Percentiles rank a stretch among this genome's conserved stretches.
Evolutionary conservation across 768 basidiomycete species (phyloP).

Genomic region (Steccherinum ochraceum): DNA sequence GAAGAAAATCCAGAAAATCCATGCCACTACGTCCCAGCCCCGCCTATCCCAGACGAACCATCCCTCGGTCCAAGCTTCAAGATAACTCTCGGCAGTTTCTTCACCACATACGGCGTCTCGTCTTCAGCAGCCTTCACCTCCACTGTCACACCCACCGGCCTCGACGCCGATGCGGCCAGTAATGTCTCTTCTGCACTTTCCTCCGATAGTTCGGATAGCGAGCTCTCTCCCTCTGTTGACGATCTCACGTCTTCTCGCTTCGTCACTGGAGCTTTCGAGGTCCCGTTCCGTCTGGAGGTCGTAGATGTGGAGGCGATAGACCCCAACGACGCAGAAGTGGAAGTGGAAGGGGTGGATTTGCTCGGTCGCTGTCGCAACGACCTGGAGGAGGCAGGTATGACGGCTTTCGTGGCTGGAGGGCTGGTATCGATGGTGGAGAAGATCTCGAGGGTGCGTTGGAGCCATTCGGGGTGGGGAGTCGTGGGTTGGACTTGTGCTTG

Average conservation of each 20-base stretch:
- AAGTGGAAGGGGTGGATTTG: constrained; percentile 2
- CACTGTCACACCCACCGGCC: background rate
- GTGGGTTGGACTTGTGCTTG: constrained; percentile 1
- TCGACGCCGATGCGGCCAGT: background rate
- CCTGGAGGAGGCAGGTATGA: constrained; percentile 33
- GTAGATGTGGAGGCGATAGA: constrained; percentile 8
- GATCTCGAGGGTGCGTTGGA: constrained; percentile 47
- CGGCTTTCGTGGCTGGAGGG: constrained; percentile 6
- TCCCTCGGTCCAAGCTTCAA: constrained; percentile 41
- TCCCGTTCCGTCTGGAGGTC: background rate
- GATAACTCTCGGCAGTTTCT: constrained; percentile 50
- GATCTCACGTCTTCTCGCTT: background rate
- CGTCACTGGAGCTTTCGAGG: background rate
- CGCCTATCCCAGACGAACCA: no score
- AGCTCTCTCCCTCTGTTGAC: background rate
- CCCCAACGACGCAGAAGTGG: background rate
- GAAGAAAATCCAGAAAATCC: no score
- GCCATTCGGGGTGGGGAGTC: constrained; percentile 41
- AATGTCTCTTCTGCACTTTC: background rate
- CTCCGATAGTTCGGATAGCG: background rate
- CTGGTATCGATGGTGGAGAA: constrained; percentile 34
- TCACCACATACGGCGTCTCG: constrained; percentile 17
- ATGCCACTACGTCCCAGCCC: no score
- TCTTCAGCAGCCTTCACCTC: constrained; percentile 1
- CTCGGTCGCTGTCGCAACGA: constrained; percentile 42